Conservation (phyloP, 164 flowering plant genomes). For the Saururus chinensis region DNA sequence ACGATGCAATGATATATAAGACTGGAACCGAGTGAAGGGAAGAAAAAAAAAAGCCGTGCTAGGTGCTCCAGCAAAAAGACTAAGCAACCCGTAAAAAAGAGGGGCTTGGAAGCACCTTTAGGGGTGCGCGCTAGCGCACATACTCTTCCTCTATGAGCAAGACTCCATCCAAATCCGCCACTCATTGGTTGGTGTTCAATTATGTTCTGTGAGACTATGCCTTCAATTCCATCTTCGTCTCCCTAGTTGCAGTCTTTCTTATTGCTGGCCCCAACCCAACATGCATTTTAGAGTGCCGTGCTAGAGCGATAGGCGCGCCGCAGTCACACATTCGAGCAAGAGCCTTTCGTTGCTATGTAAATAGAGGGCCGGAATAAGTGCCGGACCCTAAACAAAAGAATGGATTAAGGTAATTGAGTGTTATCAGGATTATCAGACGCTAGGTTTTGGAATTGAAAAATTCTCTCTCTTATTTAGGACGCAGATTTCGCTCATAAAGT, state of each 20-base stretch:
- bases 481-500: not conserved
- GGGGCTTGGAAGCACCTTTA: too few relatives aligned
- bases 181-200: conserved; percentile 6
- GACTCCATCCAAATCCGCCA: not conserved
- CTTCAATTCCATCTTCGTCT: conserved; percentile 11
- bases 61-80: too few relatives aligned
- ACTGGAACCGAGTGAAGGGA: too few relatives aligned
- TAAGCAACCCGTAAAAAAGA: too few relatives aligned
- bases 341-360: too few relatives aligned
- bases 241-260: conserved; percentile 9
- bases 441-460: conserved; percentile 2
- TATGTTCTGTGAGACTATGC: conserved; percentile 5
- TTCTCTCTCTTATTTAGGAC: not conserved
- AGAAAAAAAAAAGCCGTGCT: too few relatives aligned
- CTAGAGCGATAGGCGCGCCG: conserved; percentile 3
- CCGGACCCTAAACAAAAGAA: conserved; percentile 1
- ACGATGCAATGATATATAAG: too few relatives aligned
- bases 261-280: conserved; percentile 8
- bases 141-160: not conserved
- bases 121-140: too few relatives aligned
- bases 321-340: conserved; percentile 7
- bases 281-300: conserved; percentile 7
- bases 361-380: conserved; percentile 2
- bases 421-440: conserved; percentile 4
- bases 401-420: conserved; percentile 5